Percentiles rank a stretch among this genome's conserved stretches.
phyloP scores from a whole-genome alignment of 805 yeast species.

The Starmerella davenportii region DNA sequence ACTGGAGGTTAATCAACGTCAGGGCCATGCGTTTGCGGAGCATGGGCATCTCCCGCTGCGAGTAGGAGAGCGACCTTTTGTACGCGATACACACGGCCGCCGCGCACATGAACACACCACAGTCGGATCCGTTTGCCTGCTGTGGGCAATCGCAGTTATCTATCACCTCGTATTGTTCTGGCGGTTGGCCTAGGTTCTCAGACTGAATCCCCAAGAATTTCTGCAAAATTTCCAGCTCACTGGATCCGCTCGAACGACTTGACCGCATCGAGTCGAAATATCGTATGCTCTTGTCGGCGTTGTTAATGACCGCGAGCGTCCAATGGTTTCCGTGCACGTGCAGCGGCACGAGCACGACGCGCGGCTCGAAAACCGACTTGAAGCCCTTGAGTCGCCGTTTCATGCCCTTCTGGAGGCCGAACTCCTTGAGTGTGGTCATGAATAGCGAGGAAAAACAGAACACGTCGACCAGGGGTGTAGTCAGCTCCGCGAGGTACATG shows the following conservation, averaged over 20 bases:
- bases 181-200: slow-evolving; percentile 28
- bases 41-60: slow-evolving; percentile 49
- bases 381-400: neutral
- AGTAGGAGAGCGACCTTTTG: slow-evolving; percentile 33
- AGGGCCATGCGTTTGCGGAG: slow-evolving; percentile 53
- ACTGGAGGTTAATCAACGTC: too few species aligned
- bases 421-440: slow-evolving; percentile 46
- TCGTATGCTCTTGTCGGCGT: slow-evolving; percentile 36
- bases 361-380: slow-evolving; percentile 43
- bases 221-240: slow-evolving; percentile 30
- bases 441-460: slow-evolving; percentile 82
- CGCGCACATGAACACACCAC: slow-evolving; percentile 86
- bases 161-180: slow-evolving; percentile 18
- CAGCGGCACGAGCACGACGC: slow-evolving; percentile 65
- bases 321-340: slow-evolving; percentile 73
- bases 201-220: slow-evolving; percentile 56
- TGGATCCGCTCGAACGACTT: slow-evolving; percentile 14
- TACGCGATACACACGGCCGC: slow-evolving; percentile 46
- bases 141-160: slow-evolving; percentile 42
- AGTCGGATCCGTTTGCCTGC: slow-evolving; percentile 79
- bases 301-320: slow-evolving; percentile 71
- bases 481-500: slow-evolving; percentile 41
- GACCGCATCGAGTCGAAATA: slow-evolving; percentile 61
- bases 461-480: slow-evolving; percentile 28
- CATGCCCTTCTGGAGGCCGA: slow-evolving; percentile 50